A percentile compares a stretch with the other conserved stretches of the same genome.
Conservation (phyloP, 2,329 filamentous ascomycete species). For the Tolypocladium cylindrosporum region DNA sequence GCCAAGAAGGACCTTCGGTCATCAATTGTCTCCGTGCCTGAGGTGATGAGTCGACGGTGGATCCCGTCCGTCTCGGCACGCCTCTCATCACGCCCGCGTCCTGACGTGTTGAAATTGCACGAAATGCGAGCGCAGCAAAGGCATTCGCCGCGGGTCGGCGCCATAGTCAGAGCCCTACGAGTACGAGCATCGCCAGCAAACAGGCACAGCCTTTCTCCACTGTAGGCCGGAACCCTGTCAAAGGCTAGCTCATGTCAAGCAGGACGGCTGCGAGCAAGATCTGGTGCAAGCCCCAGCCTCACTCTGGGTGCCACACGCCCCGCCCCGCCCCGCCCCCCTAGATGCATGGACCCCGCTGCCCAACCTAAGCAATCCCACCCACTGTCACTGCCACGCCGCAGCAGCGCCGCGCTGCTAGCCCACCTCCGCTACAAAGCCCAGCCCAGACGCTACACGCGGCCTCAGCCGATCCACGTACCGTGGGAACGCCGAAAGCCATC, state of each 20-base stretch:
- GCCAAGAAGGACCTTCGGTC: too few species aligned
- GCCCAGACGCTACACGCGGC: conserved; percentile 2
- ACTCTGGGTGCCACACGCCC: background rate
- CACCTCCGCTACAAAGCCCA: background rate
- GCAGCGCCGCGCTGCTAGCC: background rate
- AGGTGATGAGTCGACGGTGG: background rate
- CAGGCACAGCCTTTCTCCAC: background rate
- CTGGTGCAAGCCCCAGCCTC: background rate
- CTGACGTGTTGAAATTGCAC: background rate
- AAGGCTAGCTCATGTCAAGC: too few species aligned
- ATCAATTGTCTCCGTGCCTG: background rate
- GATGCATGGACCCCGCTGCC: conserved; percentile 3
- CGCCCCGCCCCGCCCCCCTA: conserved; percentile 1
- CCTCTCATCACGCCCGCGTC: background rate
- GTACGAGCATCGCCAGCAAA: background rate
- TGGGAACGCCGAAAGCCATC: background rate
- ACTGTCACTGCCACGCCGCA: background rate
- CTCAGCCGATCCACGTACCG: conserved; percentile 7
- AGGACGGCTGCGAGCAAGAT: too few species aligned
- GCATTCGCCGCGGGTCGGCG: background rate
- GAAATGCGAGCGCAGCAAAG: background rate
- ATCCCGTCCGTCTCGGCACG: background rate
- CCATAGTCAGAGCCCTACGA: background rate
- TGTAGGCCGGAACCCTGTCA: background rate
- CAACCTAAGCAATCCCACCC: background rate